phyloP scores from a whole-genome alignment of 345 rosid species.

The Salix purpurea region DNA sequence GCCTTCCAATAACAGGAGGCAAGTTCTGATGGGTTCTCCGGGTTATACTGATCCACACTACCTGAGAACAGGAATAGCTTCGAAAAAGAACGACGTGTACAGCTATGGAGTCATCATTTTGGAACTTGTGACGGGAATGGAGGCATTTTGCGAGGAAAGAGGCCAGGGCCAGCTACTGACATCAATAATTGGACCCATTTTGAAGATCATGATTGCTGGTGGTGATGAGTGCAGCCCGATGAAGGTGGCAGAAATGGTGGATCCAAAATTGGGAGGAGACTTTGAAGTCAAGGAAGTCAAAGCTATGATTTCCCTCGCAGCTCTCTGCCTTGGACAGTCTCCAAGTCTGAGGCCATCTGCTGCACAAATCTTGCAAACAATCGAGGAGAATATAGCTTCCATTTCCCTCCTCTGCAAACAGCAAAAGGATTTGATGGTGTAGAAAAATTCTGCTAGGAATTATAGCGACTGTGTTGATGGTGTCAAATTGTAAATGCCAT shows the following conservation, averaged over 20 bases:
- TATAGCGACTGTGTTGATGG: not conserved
- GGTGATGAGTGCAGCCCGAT: slow-evolving; percentile 9
- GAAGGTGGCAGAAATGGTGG: slow-evolving; percentile 46
- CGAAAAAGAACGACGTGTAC: slow-evolving; percentile 80
- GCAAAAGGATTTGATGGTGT: slow-evolving; percentile 2
- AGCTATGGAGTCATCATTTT: slow-evolving; percentile 72
- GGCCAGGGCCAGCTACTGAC: slow-evolving; percentile 57
- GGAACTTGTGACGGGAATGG: slow-evolving; percentile 68
- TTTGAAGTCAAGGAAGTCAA: slow-evolving; percentile 53
- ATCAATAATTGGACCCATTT: slow-evolving; percentile 32
- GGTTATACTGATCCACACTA: slow-evolving; percentile 90
- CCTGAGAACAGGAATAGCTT: slow-evolving; percentile 69
- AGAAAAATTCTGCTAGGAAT: not conserved
- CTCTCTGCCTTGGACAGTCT: slow-evolving; percentile 45
- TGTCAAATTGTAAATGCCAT: not conserved
- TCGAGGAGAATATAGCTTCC: slow-evolving; percentile 40
- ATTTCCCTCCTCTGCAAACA: slow-evolving; percentile 19
- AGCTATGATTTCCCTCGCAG: slow-evolving; percentile 46
- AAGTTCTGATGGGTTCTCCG: slow-evolving; percentile 70
- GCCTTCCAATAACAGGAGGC: slow-evolving; percentile 39
- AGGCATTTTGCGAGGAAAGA: slow-evolving; percentile 60
- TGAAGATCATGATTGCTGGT: slow-evolving; percentile 15
- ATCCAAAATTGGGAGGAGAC: slow-evolving; percentile 44
- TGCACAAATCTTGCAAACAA: slow-evolving; percentile 35
- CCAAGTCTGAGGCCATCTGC: slow-evolving; percentile 62